Base-by-base conservation (phyloP, 2,329 filamentous ascomycete genomes). In the Penicillium nordicum region DNA sequence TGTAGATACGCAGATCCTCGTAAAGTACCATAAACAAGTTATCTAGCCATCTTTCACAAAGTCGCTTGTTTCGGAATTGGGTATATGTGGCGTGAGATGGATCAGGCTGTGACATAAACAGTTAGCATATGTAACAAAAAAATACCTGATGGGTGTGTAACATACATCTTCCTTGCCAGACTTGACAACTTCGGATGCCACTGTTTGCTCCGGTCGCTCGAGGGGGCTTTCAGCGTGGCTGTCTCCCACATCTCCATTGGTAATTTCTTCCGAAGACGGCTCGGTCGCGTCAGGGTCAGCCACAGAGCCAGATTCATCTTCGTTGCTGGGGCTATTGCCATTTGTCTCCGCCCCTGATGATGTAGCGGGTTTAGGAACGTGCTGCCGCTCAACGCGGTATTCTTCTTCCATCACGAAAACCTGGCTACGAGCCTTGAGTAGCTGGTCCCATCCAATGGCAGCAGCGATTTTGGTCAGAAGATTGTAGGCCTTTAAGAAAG, bases 341-440 rank as follows among this genome's bases (percentile, higher is more conserved):
- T 79, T 76, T 16, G 68, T 69, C 60, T 66, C 76, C 5, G 69
- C 67, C 25, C 69, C 65, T 66, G 48, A 86, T 89, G 63, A 92
- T 88, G 43, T 88, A 90, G 78, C 91, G 94, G 47, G 92, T 84
- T 71, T 88, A 92, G 79, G 74, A 59, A 87, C 65, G 50, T 77
- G 68, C 43, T 78, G 71, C 21, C 74, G 72, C 76, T 97, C 94
- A 55, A 88, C 89, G 47, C 94, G 86, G 72, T 99, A 99, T 74
- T 99, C 94, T 69, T 99, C 94, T 73, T 99, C 94, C 94, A 99
- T 99, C 47, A 99, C 94, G 67, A 99, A 99, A 1, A 99, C 94
- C 61, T 93, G 92, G 77, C 93, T 97, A 64, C 94, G 85, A 68
- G 95, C 96, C 74, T 91, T 95, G 50, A 99, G 80, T 23, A 99